These are phyloP conservation scores for Dothistroma pini DNA, from an alignment of 2,329 filamentous ascomycete genomes.

Conservation along the genomic window DNA sequence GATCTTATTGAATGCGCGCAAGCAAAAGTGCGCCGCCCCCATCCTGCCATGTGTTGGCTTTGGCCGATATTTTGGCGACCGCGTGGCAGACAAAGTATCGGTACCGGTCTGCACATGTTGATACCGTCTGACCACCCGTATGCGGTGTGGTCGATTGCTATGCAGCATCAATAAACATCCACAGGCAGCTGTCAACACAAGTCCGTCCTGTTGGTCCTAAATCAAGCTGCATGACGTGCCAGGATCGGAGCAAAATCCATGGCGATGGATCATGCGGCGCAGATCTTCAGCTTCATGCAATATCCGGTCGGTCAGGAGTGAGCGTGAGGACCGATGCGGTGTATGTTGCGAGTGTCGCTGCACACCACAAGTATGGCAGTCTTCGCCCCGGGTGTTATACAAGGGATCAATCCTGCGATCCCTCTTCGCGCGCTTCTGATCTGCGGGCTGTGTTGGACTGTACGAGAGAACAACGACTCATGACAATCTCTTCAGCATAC, in stretches of 20 bases:
- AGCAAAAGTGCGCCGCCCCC: neutral
- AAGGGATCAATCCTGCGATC: neutral
- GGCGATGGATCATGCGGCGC: neutral
- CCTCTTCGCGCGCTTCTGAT: neutral
- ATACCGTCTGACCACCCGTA: neutral
- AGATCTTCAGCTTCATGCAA: neutral
- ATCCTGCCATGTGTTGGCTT: neutral
- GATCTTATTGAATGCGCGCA: no score
- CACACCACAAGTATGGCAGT: neutral
- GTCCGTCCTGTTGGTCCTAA: neutral
- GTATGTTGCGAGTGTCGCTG: neutral
- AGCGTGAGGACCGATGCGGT: neutral
- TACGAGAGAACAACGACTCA: neutral
- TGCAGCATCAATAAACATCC: neutral
- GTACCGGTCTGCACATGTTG: neutral
- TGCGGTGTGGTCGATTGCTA: neutral
- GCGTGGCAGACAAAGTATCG: neutral
- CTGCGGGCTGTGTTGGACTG: neutral
- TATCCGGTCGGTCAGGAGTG: neutral
- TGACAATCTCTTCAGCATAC: no score
- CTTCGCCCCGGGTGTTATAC: neutral
- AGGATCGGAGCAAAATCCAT: conserved; percentile 2
- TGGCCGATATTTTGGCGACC: no score
- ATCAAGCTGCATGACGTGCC: neutral
- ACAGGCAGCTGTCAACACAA: neutral